Base-by-base conservation (phyloP, 169 alveolate genomes). In the Plasmodium cynomolgi region DNA sequence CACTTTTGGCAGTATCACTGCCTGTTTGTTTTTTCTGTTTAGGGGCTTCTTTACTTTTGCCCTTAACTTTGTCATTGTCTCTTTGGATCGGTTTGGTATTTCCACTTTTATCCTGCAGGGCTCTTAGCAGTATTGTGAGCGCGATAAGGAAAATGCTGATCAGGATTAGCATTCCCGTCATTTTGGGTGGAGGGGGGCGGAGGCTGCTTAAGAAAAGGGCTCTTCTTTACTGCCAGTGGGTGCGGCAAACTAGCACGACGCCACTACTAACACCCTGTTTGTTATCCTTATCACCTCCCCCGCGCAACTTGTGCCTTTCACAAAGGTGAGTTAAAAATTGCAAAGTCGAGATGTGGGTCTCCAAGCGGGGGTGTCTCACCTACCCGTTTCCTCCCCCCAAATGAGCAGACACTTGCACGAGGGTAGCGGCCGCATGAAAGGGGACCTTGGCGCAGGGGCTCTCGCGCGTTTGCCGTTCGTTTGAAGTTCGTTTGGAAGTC, bases 21-120 rank as follows among this genome's bases (percentile, higher is more conserved):
- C 29, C 84, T 81, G 77, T 23, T n/a, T 13, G 31, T 50, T 81
- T 81, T 50, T 81, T 81, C 3, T 39, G 44, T 26, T 41, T 81
- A 26, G 75, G 88, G 29, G 44, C 34, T 41, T 81, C 88, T 23
- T 23, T 81, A 29, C 29, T 23, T 81, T 44, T 81, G 1, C 74
- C 37, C 31, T 47, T 47, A 5, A 13, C 68, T 39, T 20, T 47
- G 5, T 47, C 37, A 23, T 81, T 41, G 56, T 6, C 20, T 23
- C 37, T 23, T 81, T 17, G 31, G 75, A 23, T 81, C 34, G 9
- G 9, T 33, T 39, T 50, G 33, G 56, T 50, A 37, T 20, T 33
- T 44, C 41, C 68, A 31, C 74, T 81, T 81, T 20, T 81, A 34
- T 50, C 47, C 29, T 50, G 9, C 68, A 81, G 31, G 29, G 34